These are phyloP conservation scores for Bidens hawaiensis DNA, from an alignment of 140 eudicot genomes.

Conservation along the genomic window DNA sequence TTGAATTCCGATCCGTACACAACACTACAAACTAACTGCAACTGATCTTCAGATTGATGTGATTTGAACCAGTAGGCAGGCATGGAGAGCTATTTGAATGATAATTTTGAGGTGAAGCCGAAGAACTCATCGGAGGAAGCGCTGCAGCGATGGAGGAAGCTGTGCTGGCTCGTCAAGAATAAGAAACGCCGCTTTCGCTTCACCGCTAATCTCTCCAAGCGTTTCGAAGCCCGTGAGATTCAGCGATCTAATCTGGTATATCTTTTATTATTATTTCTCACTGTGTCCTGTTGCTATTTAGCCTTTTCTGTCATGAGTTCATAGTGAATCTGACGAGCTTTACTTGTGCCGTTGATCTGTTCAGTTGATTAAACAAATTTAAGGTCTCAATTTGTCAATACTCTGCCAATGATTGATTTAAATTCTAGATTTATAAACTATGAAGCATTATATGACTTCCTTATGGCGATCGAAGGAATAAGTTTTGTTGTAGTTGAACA, in stretches of 20 bases:
- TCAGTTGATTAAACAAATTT: no score
- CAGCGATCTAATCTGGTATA: conserved; percentile 84
- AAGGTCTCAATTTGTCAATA: no score
- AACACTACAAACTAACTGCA: not conserved
- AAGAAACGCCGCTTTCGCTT: conserved; percentile 77
- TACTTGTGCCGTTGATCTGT: not conserved
- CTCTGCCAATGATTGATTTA: no score
- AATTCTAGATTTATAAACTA: no score
- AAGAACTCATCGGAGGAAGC: conserved; percentile 97
- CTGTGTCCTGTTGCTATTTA: not conserved
- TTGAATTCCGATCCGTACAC: conserved; percentile 21
- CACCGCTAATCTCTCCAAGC: conserved; percentile 90
- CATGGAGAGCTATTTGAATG: conserved; percentile 79
- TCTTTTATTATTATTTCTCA: no score
- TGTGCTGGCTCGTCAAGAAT: conserved; percentile 89
- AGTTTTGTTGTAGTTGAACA: not conserved
- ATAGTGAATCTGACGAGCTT: conserved; percentile 17
- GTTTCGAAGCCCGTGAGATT: conserved; percentile 73
- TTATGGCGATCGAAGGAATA: conserved; percentile 10
- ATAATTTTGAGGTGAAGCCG: conserved; percentile 83
- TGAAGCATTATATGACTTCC: no score
- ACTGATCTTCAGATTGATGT: conserved; percentile 14
- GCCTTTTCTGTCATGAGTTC: conserved; percentile 17
- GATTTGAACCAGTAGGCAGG: conserved; percentile 13
- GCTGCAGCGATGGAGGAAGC: conserved; percentile 80